Conservation (phyloP, 2,329 filamentous ascomycete genomes). For the Periconia sp. region DNA sequence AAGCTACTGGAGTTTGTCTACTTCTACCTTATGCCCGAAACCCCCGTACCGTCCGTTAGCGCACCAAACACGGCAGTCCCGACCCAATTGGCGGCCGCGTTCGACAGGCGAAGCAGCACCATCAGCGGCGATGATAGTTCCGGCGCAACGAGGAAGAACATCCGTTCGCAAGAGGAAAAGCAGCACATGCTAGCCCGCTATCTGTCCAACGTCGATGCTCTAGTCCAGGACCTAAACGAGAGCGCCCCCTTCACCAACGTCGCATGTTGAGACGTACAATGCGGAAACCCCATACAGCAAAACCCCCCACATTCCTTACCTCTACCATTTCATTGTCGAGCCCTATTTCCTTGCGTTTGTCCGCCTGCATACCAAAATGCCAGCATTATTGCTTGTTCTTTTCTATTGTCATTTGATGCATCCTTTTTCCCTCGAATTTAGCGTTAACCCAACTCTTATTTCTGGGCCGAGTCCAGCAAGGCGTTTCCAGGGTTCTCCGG, state of each 20-base stretch:
- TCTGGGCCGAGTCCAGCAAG: constrained; percentile 20
- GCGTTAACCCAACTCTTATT: neutral
- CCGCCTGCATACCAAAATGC: constrained; percentile 5
- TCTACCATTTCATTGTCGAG: neutral
- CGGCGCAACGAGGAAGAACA: constrained; percentile 31
- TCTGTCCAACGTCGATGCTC: constrained; percentile 75
- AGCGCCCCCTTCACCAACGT: constrained; percentile 60
- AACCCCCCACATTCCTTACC: neutral
- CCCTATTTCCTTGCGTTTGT: constrained; percentile 15
- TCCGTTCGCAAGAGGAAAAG: constrained; percentile 77
- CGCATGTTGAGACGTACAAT: constrained; percentile 18
- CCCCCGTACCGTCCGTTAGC: constrained; percentile 50
- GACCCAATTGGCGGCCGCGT: constrained; percentile 34
- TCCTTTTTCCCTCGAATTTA: neutral
- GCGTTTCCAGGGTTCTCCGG: constrained; percentile 21
- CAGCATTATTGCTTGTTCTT: constrained; percentile 11
- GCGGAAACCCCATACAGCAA: neutral
- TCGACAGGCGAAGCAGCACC: constrained; percentile 35
- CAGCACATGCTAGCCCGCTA: constrained; percentile 75
- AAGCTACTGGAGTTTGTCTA: constrained; percentile 97
- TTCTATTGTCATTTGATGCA: neutral
- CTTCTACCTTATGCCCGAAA: constrained; percentile 97
- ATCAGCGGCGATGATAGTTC: constrained; percentile 27
- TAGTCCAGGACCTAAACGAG: constrained; percentile 81
- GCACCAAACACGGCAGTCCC: constrained; percentile 44